Percentiles rank a stretch among this genome's conserved stretches.
Evolutionary conservation across 805 yeast genomes (phyloP).

Genomic region (Nakazawaea ambrosiae): DNA sequence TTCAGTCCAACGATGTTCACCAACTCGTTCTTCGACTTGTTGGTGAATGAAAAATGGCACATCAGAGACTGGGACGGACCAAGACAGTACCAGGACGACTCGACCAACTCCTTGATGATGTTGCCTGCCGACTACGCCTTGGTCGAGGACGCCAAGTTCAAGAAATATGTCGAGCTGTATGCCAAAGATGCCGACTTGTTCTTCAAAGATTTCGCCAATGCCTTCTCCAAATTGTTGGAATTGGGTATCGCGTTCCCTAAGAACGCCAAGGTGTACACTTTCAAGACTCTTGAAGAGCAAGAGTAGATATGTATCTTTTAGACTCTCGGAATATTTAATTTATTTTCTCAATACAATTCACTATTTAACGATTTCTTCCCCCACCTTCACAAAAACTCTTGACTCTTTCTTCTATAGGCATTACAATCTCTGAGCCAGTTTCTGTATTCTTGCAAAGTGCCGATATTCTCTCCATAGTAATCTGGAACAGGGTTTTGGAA

Average conservation of each 20-base stretch:
- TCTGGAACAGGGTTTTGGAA: slow-evolving; percentile 97
- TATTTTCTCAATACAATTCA: too few species aligned
- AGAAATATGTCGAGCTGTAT: slow-evolving; percentile 38
- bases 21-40: slow-evolving; percentile 63
- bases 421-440: slow-evolving; percentile 96
- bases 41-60: slow-evolving; percentile 52
- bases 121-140: slow-evolving; percentile 52
- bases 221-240: slow-evolving; percentile 49
- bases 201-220: slow-evolving; percentile 41
- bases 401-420: slow-evolving; percentile 77
- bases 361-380: too few species aligned
- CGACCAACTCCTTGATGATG: slow-evolving; percentile 50
- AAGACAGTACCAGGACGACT: slow-evolving; percentile 56
- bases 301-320: slow-evolving; percentile 24
- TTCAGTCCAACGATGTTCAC: slow-evolving; percentile 67
- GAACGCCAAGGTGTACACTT: slow-evolving; percentile 34
- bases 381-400: slow-evolving; percentile 52
- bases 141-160: slow-evolving; percentile 37
- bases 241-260: slow-evolving; percentile 65
- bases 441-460: slow-evolving; percentile 77
- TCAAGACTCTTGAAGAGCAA: slow-evolving; percentile 70
- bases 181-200: slow-evolving; percentile 43
- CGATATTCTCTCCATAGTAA: slow-evolving; percentile 94
- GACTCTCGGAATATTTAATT: too few species aligned
- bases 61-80: slow-evolving; percentile 53